A percentile compares a stretch with the other conserved stretches of the same genome.
These are phyloP conservation scores for Chloranthus sessilifolius DNA, from an alignment of 164 flowering plant genomes.

Conservation along the genomic window DNA sequence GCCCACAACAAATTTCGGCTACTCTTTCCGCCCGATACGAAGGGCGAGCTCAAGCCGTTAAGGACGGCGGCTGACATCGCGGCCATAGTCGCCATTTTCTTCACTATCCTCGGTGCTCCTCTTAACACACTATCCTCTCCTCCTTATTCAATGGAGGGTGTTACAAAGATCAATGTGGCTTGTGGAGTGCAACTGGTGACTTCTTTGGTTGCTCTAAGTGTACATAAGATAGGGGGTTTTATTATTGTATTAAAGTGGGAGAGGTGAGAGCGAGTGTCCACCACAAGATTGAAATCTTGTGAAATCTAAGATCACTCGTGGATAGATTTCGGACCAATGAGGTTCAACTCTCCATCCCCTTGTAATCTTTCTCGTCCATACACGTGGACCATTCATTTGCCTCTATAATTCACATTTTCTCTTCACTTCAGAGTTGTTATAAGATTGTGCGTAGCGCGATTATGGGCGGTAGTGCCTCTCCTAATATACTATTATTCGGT, in stretches of 20 bases:
- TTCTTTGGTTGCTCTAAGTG: neutral
- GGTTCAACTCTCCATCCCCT: constrained; percentile 40
- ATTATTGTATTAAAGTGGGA: neutral
- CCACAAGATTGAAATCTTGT: constrained; percentile 34
- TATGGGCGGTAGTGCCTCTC: neutral
- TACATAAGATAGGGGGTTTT: neutral
- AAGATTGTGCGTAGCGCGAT: neutral
- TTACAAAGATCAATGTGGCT: too few species aligned
- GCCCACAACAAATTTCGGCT: constrained; percentile 33
- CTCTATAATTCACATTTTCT: too few species aligned
- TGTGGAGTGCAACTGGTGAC: neutral
- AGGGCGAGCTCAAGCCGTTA: constrained; percentile 54
- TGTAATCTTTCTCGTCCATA: constrained; percentile 15
- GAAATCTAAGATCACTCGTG: constrained; percentile 21
- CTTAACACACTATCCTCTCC: neutral
- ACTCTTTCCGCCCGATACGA: constrained; percentile 55
- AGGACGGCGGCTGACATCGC: constrained; percentile 61
- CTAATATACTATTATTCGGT: too few species aligned
- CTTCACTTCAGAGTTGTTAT: too few species aligned
- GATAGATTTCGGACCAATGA: constrained; percentile 81
- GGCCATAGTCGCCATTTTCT: constrained; percentile 5
- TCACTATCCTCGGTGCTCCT: neutral
- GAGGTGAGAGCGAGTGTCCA: constrained; percentile 25
- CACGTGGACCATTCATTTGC: constrained; percentile 43
- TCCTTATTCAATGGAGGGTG: too few species aligned